Base-by-base conservation (phyloP, 768 basidiomycete species). In the Chlorophyllum brunneum region DNA sequence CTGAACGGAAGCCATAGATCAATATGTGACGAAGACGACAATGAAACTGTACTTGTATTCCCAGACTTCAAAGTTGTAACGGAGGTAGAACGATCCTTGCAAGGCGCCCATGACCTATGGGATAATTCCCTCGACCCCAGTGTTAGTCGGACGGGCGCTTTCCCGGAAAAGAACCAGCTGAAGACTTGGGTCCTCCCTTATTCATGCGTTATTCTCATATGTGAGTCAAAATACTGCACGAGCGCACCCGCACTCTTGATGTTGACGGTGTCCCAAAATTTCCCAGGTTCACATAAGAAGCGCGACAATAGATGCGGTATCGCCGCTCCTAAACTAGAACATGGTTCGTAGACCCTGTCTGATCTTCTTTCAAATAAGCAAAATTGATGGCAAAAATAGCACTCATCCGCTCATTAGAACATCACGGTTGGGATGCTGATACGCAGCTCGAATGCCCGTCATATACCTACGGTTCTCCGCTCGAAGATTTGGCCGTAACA, bases 201-300 rank as follows among this genome's bases (percentile, higher is more conserved):
- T 67, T 80, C 90, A 2, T 91, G 89, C 59, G 86, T 92, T 24
- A 86, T 99, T 47, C 70, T 98, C 16, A 73, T 99, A 23, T 99
- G 95, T 92, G 67, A 69, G 83, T 76, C 34, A 34, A n/a, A 27
- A 41, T 34, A 13, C 18, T 41, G 31, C 48, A 55, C 50, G n/a
- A n/a, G n/a, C n/a, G n/a, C n/a, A n/a, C n/a, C n/a, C n/a, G n/a
- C n/a, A n/a, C n/a, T n/a, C n/a, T n/a, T n/a, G n/a, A n/a, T n/a
- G n/a, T n/a, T n/a, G n/a, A n/a, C n/a, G n/a, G n/a, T n/a, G n/a
- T n/a, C n/a, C n/a, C n/a, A n/a, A n/a, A n/a, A n/a, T n/a, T n/a
- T n/a, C n/a, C n/a, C 61, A 95, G 92, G 95, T 66, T 97, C 94
- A 2, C 95, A 98, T 70, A 92, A 93, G 70, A 82, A 80, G 60